phyloP scores from a whole-genome alignment of 495 filamentous ascomycete genomes.

The Filosporella fistucella region DNA sequence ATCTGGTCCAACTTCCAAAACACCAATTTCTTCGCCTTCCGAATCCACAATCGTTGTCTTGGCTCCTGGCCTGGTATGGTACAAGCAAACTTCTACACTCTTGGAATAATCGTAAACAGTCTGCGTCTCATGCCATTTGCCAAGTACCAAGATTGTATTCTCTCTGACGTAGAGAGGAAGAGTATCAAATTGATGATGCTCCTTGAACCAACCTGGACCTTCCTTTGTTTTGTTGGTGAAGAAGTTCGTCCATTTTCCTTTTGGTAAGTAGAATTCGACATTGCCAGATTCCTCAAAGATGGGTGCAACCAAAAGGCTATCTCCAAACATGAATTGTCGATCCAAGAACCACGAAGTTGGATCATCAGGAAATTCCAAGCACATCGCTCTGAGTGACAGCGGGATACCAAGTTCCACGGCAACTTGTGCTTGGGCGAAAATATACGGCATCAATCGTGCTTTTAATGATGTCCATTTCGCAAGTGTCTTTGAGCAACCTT shows the following conservation, averaged over 20 bases:
- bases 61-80: slow-evolving; percentile 30
- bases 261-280: slow-evolving; percentile 60
- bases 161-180: slow-evolving; percentile 46
- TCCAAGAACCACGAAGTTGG: slow-evolving; percentile 59
- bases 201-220: slow-evolving; percentile 43
- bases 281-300: slow-evolving; percentile 54
- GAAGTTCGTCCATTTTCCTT: slow-evolving; percentile 49
- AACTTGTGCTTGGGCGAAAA: slow-evolving; percentile 48
- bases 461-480: slow-evolving; percentile 56
- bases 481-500: slow-evolving; percentile 49
- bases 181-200: slow-evolving; percentile 40
- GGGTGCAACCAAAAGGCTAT: slow-evolving; percentile 53
- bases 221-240: slow-evolving; percentile 38
- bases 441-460: slow-evolving; percentile 58
- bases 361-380: slow-evolving; percentile 62
- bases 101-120: slow-evolving; percentile 45
- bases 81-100: slow-evolving; percentile 39
- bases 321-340: slow-evolving; percentile 63
- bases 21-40: slow-evolving; percentile 29
- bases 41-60: slow-evolving; percentile 31
- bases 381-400: slow-evolving; percentile 53
- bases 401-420: slow-evolving; percentile 44
- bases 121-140: slow-evolving; percentile 36
- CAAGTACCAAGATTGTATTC: slow-evolving; percentile 41
- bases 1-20: slow-evolving; percentile 23